Evolutionary conservation across 2,329 filamentous ascomycete species (phyloP).

Genomic region (Escovopsis sp.): DNA sequence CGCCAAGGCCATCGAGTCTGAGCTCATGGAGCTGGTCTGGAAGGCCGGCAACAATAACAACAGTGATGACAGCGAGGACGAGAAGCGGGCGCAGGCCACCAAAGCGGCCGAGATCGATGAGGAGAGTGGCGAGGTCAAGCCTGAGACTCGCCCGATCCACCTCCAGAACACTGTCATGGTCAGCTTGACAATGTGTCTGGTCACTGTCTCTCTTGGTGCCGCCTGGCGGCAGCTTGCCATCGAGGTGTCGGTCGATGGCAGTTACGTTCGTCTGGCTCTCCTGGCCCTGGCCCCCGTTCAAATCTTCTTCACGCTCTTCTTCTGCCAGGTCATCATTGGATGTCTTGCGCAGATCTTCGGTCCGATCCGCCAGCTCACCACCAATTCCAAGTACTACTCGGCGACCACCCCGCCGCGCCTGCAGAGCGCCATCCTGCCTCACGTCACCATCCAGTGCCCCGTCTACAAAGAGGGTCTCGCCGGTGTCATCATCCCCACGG

Average conservation of each 20-base stretch:
- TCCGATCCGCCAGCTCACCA: conserved; percentile 54
- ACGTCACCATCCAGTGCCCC: conserved; percentile 72
- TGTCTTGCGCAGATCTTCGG: conserved; percentile 64
- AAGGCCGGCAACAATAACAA: conserved; percentile 40
- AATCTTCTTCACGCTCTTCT: conserved; percentile 71
- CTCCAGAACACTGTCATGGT: conserved; percentile 57
- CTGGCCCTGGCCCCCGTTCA: conserved; percentile 54
- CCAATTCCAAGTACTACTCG: conserved; percentile 74
- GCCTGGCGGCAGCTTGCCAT: conserved; percentile 56
- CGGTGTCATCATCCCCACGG: conserved; percentile 61
- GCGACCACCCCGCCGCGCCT: conserved; percentile 52
- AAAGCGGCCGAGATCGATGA: conserved; percentile 48
- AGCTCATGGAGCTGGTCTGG: conserved; percentile 68
- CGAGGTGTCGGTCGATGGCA: conserved; percentile 50
- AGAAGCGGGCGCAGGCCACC: conserved; percentile 33
- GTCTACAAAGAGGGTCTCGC: conserved; percentile 75
- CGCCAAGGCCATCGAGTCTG: conserved; percentile 57
- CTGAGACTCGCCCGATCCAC: conserved; percentile 51
- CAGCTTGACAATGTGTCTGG: conserved; percentile 47
- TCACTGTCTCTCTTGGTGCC: conserved; percentile 52
- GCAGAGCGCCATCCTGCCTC: conserved; percentile 43
- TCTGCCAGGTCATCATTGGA: conserved; percentile 63
- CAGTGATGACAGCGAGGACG: conserved; percentile 34
- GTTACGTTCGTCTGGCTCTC: conserved; percentile 49
- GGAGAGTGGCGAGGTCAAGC: conserved; percentile 53